A percentile compares a stretch with the other conserved stretches of the same genome.
Conservation (phyloP, 179 eudicot genomes). For the Patellifolia procumbens region DNA sequence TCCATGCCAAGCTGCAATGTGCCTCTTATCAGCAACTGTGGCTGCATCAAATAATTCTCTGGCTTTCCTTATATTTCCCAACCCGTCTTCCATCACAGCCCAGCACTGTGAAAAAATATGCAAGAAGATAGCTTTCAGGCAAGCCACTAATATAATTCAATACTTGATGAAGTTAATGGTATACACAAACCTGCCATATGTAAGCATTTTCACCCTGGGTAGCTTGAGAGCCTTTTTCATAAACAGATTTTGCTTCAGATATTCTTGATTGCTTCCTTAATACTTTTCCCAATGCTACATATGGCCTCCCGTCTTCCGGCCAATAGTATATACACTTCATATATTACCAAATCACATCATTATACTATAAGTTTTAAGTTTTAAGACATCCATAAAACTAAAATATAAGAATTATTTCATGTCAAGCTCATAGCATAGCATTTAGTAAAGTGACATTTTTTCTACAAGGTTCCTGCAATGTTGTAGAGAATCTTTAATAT, state of each 20-base stretch:
- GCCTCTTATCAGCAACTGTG: slow-evolving; percentile 94
- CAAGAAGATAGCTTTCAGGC: too few relatives aligned
- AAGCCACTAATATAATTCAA: too few relatives aligned
- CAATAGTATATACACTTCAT: slow-evolving; percentile 79
- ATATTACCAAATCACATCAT: slow-evolving; percentile 1
- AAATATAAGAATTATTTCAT: not conserved
- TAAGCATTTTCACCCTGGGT: slow-evolving; percentile 94
- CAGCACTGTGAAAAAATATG: slow-evolving; percentile 55
- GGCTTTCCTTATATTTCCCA: slow-evolving; percentile 81
- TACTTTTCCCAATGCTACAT: slow-evolving; percentile 86
- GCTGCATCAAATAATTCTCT: slow-evolving; percentile 93
- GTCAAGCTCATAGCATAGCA: not conserved
- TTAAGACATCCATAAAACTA: not conserved
- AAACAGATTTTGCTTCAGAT: slow-evolving; percentile 82
- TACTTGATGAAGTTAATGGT: not conserved
- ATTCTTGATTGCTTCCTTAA: slow-evolving; percentile 68
- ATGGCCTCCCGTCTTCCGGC: slow-evolving; percentile 97
- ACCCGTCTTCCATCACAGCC: slow-evolving; percentile 87
- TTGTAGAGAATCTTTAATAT: too few relatives aligned
- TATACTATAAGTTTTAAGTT: not conserved
- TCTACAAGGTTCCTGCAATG: too few relatives aligned
- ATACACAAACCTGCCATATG: slow-evolving; percentile 81
- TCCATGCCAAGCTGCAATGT: slow-evolving; percentile 98
- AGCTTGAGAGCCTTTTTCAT: slow-evolving; percentile 96
- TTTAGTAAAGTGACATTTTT: not conserved